phyloP scores from a whole-genome alignment of 768 basidiomycete species.

The Tulasnella sp. region DNA sequence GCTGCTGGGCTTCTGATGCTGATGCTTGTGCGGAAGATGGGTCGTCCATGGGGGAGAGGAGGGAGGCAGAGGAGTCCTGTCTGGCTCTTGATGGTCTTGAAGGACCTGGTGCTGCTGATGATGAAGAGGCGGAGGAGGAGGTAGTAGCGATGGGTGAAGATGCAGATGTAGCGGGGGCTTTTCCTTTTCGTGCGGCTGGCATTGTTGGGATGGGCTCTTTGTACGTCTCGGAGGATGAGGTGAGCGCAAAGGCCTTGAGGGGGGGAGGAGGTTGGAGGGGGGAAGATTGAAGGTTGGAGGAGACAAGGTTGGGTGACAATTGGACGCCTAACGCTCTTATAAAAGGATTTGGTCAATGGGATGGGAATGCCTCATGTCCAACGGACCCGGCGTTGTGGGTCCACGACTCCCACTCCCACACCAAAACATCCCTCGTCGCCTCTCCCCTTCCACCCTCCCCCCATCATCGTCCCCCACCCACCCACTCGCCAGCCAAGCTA shows the following conservation, averaged over 20 bases:
- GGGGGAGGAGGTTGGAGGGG: neutral
- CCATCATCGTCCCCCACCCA: neutral
- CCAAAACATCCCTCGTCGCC: neutral
- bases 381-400: neutral
- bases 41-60: conserved; percentile 20
- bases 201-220: neutral
- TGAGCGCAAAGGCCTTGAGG: conserved; percentile 4
- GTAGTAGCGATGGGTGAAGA: conserved; percentile 22
- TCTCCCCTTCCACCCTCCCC: neutral
- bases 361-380: conserved; percentile 5
- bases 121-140: neutral
- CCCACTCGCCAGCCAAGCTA: neutral
- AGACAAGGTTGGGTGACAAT: conserved; percentile 26
- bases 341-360: neutral
- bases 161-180: conserved; percentile 19
- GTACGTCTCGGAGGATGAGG: neutral
- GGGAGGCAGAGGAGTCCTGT: conserved; percentile 14
- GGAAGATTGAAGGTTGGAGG: conserved; percentile 11
- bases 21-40: neutral
- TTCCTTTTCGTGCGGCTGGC: conserved; percentile 19
- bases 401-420: conserved; percentile 4
- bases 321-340: neutral
- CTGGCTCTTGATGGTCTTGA: neutral
- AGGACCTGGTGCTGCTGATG: neutral
- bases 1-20: conserved; percentile 14